These are phyloP conservation scores for Penicillium coffeae DNA, from an alignment of 495 filamentous ascomycete species.

Conservation along the genomic window DNA sequence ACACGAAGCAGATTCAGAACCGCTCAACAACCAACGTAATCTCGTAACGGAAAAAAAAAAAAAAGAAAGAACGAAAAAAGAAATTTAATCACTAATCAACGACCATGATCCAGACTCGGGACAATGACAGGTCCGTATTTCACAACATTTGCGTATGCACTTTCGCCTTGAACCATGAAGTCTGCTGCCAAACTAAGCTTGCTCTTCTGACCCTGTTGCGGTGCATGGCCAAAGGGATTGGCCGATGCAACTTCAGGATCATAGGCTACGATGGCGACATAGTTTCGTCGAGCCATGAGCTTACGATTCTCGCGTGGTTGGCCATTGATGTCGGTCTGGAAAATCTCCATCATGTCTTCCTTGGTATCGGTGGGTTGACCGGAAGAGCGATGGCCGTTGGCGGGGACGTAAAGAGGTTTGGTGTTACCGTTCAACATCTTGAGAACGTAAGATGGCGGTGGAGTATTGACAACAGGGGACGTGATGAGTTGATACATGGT, in stretches of 20 bases:
- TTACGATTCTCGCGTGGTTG: constrained; percentile 74
- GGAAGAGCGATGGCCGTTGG: constrained; percentile 78
- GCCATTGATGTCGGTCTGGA: constrained; percentile 84
- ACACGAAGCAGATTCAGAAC: background rate
- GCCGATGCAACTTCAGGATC: constrained; percentile 74
- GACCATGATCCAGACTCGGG: constrained; percentile 83
- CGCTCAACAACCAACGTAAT: background rate
- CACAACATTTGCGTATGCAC: constrained; percentile 69
- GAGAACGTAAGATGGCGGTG: constrained; percentile 76
- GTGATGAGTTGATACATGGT: constrained; percentile 99
- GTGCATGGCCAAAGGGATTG: constrained; percentile 39
- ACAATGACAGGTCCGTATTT: constrained; percentile 98
- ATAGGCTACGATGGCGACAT: constrained; percentile 89
- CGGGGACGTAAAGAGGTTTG: constrained; percentile 84
- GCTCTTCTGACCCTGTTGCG: constrained; percentile 41
- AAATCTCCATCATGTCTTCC: constrained; percentile 99
- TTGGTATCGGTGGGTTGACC: constrained; percentile 71
- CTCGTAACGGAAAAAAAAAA: background rate
- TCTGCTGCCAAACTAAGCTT: constrained; percentile 88
- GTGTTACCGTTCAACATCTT: constrained; percentile 84
- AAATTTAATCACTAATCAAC: constrained; percentile 12
- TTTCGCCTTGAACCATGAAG: constrained; percentile 95
- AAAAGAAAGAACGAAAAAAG: background rate
- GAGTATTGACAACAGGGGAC: constrained; percentile 84
- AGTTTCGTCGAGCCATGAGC: constrained; percentile 89